A percentile compares a stretch with the other conserved stretches of the same genome.
Evolutionary conservation across 2,329 filamentous ascomycete species (phyloP).

Genomic region (Cladosporium sp.): DNA sequence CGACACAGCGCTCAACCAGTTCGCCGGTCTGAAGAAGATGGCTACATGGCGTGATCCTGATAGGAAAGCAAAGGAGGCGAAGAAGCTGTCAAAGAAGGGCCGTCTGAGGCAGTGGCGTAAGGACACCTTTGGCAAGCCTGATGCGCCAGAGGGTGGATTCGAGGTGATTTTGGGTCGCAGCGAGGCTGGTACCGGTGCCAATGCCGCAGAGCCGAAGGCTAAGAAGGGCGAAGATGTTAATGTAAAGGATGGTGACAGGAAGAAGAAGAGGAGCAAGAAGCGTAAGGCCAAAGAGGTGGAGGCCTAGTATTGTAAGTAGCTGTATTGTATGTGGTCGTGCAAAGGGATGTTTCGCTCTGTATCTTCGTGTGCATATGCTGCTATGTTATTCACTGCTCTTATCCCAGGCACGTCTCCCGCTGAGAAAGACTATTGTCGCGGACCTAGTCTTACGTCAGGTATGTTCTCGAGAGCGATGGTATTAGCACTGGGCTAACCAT

Average conservation of each 20-base stretch:
- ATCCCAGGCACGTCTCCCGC: neutral
- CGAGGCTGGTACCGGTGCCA: slow-evolving; percentile 27
- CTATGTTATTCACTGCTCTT: neutral
- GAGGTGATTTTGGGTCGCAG: slow-evolving; percentile 31
- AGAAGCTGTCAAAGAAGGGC: slow-evolving; percentile 88
- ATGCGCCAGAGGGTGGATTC: slow-evolving; percentile 50
- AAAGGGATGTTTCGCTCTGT: neutral
- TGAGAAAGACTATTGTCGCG: neutral
- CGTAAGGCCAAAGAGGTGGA: slow-evolving; percentile 39
- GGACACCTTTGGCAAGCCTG: slow-evolving; percentile 64
- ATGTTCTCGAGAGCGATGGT: neutral
- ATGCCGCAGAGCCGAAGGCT: slow-evolving; percentile 28
- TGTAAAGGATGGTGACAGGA: slow-evolving; percentile 37
- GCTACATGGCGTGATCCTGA: slow-evolving; percentile 83
- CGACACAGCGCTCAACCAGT: slow-evolving; percentile 84
- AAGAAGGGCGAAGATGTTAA: slow-evolving; percentile 33
- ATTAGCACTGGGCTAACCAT: neutral
- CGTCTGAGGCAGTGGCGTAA: slow-evolving; percentile 82
- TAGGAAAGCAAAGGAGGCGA: slow-evolving; percentile 87
- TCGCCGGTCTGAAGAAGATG: slow-evolving; percentile 90
- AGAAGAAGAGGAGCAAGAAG: slow-evolving; percentile 42
- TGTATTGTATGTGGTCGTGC: neutral
- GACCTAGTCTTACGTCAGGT: neutral
- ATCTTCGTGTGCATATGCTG: neutral
- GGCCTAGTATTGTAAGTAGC: slow-evolving; percentile 17